Evolutionary conservation across 768 basidiomycete species (phyloP), one percentile per base, ranked within the genome.

Genomic region (Trametes gibbosa): DNA sequence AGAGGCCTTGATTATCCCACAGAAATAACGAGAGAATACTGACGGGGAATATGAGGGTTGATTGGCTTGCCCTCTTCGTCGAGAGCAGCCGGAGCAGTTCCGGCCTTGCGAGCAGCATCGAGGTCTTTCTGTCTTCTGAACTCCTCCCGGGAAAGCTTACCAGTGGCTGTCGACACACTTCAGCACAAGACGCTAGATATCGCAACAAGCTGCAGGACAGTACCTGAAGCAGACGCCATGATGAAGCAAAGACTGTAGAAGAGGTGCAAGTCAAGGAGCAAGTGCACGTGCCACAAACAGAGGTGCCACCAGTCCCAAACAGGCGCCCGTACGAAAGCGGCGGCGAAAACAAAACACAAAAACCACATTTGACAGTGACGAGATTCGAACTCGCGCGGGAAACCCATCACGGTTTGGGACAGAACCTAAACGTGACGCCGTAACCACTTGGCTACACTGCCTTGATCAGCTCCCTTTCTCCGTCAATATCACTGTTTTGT

Each of bases 1-100:
- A 51, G 13, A 46, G 0, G 17, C 43, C n/a, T 23, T 35, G 25
- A 50, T 32, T 5, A 14, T 21, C 19, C 19, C 17, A 12, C 1
- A 17, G 12, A 8, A 21, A 27, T 16, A 23, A 37, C 24, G 34
- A 27, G 24, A 37, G 10, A 34, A 16, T n/a, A 79, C 90, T 61
- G 65, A 95, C 95, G 93, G 70, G 97, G 97, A 76, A 99, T 98
- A 74, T 99, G 97, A 34, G 97, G 97, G 69, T 98, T 99, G 76
- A 99, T 98, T 50, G 94, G 86, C 68, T 84, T 87, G 51, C 97
- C 97, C 72, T 97, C 89, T 73, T 94, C 91, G 70, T 99, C 97
- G 32, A 97, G 79, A 29, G 94, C 95, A 24, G 96, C 93, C 21
- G 95, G 92, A 13, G 95, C 97, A 10, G 96, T 98, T 74, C 97